These are phyloP conservation scores for Aspergillus ellipticus DNA, from an alignment of 495 filamentous ascomycete genomes.

Conservation along the genomic window DNA sequence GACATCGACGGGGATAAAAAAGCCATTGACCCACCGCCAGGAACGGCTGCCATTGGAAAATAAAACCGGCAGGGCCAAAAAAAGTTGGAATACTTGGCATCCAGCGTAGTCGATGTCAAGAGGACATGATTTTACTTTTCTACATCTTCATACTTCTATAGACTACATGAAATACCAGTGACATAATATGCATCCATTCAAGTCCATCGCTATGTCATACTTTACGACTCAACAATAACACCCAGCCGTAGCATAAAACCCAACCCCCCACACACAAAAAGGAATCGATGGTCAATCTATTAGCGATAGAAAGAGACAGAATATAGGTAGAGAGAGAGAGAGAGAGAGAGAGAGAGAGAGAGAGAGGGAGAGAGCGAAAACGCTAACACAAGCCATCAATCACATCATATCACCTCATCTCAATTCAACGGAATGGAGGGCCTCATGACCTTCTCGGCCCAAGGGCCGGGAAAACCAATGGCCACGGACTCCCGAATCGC, in stretches of 20 bases:
- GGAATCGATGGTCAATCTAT: no score
- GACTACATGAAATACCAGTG: not conserved
- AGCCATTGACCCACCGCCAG: not conserved
- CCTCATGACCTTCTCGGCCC: conserved; percentile 56
- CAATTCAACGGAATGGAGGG: conserved; percentile 46
- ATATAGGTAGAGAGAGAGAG: no score
- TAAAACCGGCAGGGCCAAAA: not conserved
- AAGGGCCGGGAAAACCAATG: conserved; percentile 53
- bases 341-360: no score
- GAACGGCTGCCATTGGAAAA: not conserved
- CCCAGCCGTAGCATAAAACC: no score
- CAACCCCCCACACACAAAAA: no score
- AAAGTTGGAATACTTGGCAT: not conserved
- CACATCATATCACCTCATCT: no score
- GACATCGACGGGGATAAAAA: not conserved
- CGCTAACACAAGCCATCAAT: no score
- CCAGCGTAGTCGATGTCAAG: not conserved
- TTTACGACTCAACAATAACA: no score
- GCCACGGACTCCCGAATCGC: conserved; percentile 58
- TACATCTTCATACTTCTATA: not conserved
- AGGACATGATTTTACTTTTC: not conserved
- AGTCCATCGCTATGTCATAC: no score
- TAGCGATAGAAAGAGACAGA: no score
- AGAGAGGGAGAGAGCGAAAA: no score
- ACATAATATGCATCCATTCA: not conserved